Evolutionary conservation across 257 asterid genomes (phyloP).

Genomic region (Voacanga thouarsii): DNA sequence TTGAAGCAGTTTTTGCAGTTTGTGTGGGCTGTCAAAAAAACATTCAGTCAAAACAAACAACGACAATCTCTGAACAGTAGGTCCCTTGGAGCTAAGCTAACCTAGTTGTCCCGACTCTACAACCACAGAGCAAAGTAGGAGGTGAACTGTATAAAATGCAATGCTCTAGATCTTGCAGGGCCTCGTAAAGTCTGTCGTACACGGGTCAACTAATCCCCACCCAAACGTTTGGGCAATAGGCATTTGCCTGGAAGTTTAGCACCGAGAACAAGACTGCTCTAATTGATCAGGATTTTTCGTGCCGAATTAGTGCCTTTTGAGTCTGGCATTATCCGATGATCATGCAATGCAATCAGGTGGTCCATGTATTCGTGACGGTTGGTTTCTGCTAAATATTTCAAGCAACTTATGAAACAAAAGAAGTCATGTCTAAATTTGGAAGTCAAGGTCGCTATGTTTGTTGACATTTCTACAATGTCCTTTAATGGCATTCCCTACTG

Average conservation of each 20-base stretch:
- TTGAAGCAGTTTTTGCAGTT: neutral
- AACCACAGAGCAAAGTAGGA: too few relatives aligned
- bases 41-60: too few relatives aligned
- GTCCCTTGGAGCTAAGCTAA: too few relatives aligned
- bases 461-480: conserved; percentile 12
- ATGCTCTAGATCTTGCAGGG: too few relatives aligned
- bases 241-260: neutral
- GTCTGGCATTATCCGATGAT: neutral
- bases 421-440: neutral
- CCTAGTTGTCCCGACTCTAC: too few relatives aligned
- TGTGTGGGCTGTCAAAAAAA: neutral
- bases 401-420: neutral
- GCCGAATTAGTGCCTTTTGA: neutral
- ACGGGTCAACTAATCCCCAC: too few relatives aligned
- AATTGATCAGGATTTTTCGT: neutral
- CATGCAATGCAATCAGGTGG: neutral
- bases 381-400: neutral
- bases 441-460: neutral
- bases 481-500: conserved; percentile 1
- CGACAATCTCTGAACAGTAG: neutral
- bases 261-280: too few relatives aligned
- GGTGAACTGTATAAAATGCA: too few relatives aligned
- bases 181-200: too few relatives aligned
- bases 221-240: too few relatives aligned
- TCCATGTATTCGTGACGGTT: neutral